Conservation (phyloP, 2,329 filamentous ascomycete species). For the Pyricularia grisea region DNA sequence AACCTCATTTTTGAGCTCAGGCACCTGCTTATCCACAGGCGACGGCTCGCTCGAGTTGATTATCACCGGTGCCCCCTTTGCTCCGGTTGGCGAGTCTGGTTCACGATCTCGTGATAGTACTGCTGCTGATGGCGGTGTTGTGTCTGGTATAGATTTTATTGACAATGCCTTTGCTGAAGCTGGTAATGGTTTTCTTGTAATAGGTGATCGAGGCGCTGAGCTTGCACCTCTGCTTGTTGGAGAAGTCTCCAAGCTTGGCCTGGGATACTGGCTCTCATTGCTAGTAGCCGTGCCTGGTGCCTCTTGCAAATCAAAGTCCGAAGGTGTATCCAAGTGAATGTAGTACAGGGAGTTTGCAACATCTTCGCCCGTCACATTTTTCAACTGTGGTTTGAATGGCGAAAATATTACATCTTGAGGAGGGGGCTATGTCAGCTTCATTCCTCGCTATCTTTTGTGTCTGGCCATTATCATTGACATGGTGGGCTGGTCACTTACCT, state of each 20-base stretch:
- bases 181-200: slow-evolving; percentile 44
- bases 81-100: background rate
- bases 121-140: slow-evolving; percentile 1
- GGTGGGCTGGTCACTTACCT: slow-evolving; percentile 42
- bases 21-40: background rate
- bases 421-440: background rate
- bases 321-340: slow-evolving; percentile 64
- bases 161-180: slow-evolving; percentile 13
- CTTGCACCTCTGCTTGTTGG: background rate
- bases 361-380: slow-evolving; percentile 81
- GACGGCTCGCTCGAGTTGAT: background rate
- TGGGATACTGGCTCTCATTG: slow-evolving; percentile 13
- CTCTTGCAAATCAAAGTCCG: slow-evolving; percentile 31
- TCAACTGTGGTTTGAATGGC: slow-evolving; percentile 77
- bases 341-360: slow-evolving; percentile 86
- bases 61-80: background rate
- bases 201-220: slow-evolving; percentile 18
- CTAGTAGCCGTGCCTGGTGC: background rate
- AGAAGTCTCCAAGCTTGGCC: background rate
- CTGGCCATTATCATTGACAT: background rate
- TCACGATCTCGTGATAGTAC: background rate
- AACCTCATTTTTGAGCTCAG: background rate
- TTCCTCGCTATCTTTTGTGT: too few species aligned
- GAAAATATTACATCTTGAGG: slow-evolving; percentile 78
- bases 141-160: slow-evolving; percentile 1